These are phyloP conservation scores for Bassia scoparia DNA, from an alignment of 148 eudicot species.

Conservation along the genomic window DNA sequence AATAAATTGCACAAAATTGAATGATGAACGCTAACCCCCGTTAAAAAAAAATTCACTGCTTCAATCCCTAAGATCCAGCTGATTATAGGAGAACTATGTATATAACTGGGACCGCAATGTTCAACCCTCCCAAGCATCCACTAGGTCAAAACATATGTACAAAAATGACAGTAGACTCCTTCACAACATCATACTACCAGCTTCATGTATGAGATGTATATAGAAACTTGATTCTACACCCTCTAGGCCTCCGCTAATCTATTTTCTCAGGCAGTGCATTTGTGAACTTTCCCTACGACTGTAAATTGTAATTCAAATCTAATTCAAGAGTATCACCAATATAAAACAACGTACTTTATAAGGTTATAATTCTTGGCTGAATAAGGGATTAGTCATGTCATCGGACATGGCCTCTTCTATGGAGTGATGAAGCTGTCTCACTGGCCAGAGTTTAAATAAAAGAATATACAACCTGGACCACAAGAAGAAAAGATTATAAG, in stretches of 20 bases:
- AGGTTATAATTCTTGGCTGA: not conserved
- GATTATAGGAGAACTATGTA: too few species aligned
- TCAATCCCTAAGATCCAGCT: not conserved
- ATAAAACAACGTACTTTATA: too few species aligned
- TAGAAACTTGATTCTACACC: not conserved
- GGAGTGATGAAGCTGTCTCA: not conserved
- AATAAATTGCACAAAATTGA: not conserved
- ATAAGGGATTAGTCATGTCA: not conserved
- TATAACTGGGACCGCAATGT: not conserved
- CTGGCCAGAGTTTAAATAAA: not conserved
- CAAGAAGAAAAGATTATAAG: not conserved
- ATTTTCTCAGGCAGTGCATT: not conserved
- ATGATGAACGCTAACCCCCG: not conserved
- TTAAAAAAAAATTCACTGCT: not conserved
- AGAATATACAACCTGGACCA: slow-evolving; percentile 22
- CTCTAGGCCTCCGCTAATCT: not conserved
- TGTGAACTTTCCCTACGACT: not conserved
- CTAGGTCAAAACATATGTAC: not conserved
- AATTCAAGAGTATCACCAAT: too few species aligned
- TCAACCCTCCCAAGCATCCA: not conserved
- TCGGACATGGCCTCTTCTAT: not conserved
- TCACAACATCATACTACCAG: not conserved
- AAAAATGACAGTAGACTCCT: not conserved
- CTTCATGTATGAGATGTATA: not conserved
- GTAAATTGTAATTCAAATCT: too few species aligned